A percentile compares a stretch with the other conserved stretches of the same genome.
Evolutionary conservation across 805 yeast species (phyloP).

Genomic region (Vanderwaltozyma polyspora): DNA sequence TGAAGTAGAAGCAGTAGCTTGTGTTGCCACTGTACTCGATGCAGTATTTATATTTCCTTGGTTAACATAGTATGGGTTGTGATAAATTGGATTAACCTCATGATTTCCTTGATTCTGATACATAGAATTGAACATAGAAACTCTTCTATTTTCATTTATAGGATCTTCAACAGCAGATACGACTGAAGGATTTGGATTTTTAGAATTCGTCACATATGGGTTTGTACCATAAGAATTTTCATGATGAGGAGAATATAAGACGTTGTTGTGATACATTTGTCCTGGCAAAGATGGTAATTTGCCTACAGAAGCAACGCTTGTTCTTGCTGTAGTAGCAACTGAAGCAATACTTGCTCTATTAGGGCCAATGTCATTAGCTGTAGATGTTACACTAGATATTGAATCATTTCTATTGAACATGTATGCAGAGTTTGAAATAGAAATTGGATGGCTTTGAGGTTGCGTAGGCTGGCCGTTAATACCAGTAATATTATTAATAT

Average conservation of each 20-base stretch:
- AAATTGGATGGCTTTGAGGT: too few species aligned
- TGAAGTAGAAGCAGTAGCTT: not conserved
- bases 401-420: not conserved
- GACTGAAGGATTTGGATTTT: conserved; percentile 1
- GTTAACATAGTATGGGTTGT: not conserved
- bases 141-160: not conserved
- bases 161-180: conserved; percentile 1
- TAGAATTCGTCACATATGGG: not conserved
- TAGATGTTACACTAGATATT: not conserved
- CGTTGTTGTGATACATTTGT: too few species aligned
- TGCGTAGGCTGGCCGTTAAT: too few species aligned
- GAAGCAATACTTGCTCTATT: too few species aligned
- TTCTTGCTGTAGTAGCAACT: too few species aligned
- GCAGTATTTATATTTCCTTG: not conserved
- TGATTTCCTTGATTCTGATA: not conserved
- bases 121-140: not conserved
- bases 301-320: too few species aligned
- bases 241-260: too few species aligned
- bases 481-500: not conserved
- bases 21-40: too few species aligned
- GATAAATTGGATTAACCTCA: not conserved
- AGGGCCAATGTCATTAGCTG: too few species aligned
- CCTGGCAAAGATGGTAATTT: not conserved
- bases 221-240: conserved; percentile 2
- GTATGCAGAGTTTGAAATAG: not conserved